Evolutionary conservation across 140 eudicot species (phyloP), one percentile per base, ranked within the genome.

Genomic region (Eryngium alpinum): DNA sequence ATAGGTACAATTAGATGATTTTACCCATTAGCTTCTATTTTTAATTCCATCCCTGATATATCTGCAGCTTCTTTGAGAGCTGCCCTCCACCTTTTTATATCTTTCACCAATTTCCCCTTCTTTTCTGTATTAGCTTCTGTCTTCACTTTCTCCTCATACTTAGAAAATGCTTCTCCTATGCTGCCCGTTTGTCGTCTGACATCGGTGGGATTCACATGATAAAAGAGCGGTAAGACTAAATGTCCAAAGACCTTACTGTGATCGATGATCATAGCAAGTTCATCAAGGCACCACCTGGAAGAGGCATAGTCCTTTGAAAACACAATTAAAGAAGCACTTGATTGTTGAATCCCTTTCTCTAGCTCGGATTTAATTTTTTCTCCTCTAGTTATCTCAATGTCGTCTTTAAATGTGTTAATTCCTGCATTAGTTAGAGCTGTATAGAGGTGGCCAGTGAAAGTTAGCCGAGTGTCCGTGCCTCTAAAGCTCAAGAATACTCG

Each of bases 371-470:
- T 31, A 9, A 49, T 49, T 10, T 19, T 80, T 66, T 66, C 76
- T 34, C 74, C 63, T 27, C 62, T 66, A 0, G 12, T 38, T 5
- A 38, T 33, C 24, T 79, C 76, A 27, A 43, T 59, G 28, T 66
- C 83, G 46, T 80, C 83, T 63, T 38, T 60, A 57, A 80, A 80
- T 5, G 85, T 75, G 12, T 29, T 71, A 21, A 82, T 59, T 59
- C 85, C 85, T 5, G 77, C 85, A 27, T 75, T 44, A 17, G 28
- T 24, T 25, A 82, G 17, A 77, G 85, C 77, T 75, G 76, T 27
- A 43, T 82, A 77, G 46, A 82, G 85, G 76, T 82, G 85, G 50
- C 66, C 65, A 17, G 85, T 82, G 34, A 80, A 80, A 22, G 83
- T 28, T 28, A 63, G 31, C 69, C 83, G 77, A 21, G 83, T 80